Evolutionary conservation across 371 early-diverging fungal species (phyloP), one percentile per base, ranked within the genome.

Genomic region (Entomophthora muscae): DNA sequence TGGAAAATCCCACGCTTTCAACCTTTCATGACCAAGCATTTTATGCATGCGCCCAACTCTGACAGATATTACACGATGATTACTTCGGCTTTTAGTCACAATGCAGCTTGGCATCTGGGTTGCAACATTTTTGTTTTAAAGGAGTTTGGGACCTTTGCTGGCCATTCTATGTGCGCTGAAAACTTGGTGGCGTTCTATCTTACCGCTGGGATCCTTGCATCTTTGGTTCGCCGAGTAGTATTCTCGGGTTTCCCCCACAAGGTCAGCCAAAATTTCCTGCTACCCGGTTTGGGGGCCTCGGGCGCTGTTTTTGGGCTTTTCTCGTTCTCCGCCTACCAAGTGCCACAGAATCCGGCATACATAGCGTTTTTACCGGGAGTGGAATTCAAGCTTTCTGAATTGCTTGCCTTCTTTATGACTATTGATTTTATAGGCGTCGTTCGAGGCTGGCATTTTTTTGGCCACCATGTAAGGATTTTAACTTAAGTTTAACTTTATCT

Each of bases 141-240:
- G 63, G 80, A 80, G 5, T 84, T 88, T 70, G 79, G 77, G 7
- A 67, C 68, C 1, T 68, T 78, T 0, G 63, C 69, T 0, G 66
- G 80, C 12, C 75, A 76, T 28, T 65, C 72, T 0, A 53, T 69
- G 0, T 78, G 83, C 5, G 66, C 70, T 3, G 83, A 88, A 59
- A 84, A 89, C 60, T 90, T 90, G 69, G 31, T 84, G 23, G 90
- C 89, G 0, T 82, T 86, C 64, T 90, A 90, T 63, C 33, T 88
- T 21, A 66, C 82, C 0, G 75, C 82, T 0, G 89, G 84, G 28
- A 73, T 83, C 22, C 64, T 76, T 0, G 80, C 89, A 0, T 79
- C 81, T 53, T 69, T 85, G 1, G 77, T 74, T 27, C 23, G 59
- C 13, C 23, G 24, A 7, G 31, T 21, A 5, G 24, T 30, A 7